Percentiles rank a stretch among this genome's conserved stretches.
Evolutionary conservation across 2,329 filamentous ascomycete species (phyloP).

Genomic region (Verticillium zaregamsianum): DNA sequence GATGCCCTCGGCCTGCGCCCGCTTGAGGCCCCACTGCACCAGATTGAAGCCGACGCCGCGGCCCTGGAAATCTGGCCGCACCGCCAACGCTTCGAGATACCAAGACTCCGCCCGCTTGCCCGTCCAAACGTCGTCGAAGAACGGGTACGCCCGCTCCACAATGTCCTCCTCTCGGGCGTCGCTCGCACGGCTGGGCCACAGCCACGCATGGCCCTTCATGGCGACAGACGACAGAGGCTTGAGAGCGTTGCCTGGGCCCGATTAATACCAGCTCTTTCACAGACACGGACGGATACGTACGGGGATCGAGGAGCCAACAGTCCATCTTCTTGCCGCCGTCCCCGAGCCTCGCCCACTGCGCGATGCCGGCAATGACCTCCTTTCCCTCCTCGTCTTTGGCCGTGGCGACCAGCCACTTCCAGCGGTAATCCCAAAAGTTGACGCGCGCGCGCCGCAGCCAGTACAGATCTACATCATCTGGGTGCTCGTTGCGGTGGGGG

Average conservation of each 20-base stretch:
- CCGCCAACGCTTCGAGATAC: conserved; percentile 31
- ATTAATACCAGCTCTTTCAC: background rate
- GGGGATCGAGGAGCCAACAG: conserved; percentile 13
- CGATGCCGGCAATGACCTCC: conserved; percentile 17
- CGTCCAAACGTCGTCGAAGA: conserved; percentile 20
- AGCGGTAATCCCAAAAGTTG: conserved; percentile 22
- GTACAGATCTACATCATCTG: conserved; percentile 23
- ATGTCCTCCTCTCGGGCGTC: conserved; percentile 14
- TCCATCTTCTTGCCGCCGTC: conserved; percentile 12
- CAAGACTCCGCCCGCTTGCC: conserved; percentile 26
- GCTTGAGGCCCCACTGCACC: conserved; percentile 35
- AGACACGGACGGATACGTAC: conserved; percentile 5
- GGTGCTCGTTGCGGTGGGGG: conserved; percentile 25
- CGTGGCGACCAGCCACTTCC: conserved; percentile 21
- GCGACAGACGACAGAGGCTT: conserved; percentile 8
- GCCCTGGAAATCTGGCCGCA: conserved; percentile 33
- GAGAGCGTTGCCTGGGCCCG: conserved; percentile 14
- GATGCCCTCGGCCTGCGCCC: conserved; percentile 29
- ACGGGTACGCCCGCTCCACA: conserved; percentile 16
- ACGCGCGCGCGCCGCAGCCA: conserved; percentile 22
- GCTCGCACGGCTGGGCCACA: conserved; percentile 18
- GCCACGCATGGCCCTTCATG: conserved; percentile 6
- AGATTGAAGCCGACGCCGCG: conserved; percentile 29
- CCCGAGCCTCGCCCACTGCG: conserved; percentile 18
- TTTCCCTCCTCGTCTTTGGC: conserved; percentile 7